Conservation (phyloP, 2,329 filamentous ascomycete species). For the Sphaerostilbella broomeana region DNA sequence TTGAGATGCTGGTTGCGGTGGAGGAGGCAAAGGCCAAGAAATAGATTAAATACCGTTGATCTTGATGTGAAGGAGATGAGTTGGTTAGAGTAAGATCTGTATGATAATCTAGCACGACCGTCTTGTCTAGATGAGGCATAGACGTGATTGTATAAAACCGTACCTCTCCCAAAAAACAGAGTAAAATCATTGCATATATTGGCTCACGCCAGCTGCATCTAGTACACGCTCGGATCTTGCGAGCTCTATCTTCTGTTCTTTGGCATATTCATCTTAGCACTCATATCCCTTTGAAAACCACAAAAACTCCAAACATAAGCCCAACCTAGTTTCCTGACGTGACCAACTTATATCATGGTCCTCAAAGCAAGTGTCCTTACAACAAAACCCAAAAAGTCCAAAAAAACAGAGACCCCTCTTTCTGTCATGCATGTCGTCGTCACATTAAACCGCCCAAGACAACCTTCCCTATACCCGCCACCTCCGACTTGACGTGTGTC, state of each 20-base stretch:
- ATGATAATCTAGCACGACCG: constrained; percentile 1
- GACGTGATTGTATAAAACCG: constrained; percentile 6
- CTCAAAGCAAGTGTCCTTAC: too few species aligned
- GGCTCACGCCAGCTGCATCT: neutral
- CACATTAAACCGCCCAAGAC: constrained; percentile 80
- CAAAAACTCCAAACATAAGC: neutral
- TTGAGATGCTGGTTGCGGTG: constrained; percentile 63
- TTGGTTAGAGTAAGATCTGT: neutral
- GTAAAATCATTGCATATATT: neutral
- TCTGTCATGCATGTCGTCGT: too few species aligned
- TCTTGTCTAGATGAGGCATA: constrained; percentile 1
- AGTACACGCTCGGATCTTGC: too few species aligned
- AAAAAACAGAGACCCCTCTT: too few species aligned
- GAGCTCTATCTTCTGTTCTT: too few species aligned
- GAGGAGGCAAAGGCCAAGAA: constrained; percentile 37
- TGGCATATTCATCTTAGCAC: too few species aligned
- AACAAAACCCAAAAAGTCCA: too few species aligned
- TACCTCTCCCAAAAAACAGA: neutral
- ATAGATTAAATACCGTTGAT: constrained; percentile 7
- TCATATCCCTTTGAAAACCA: too few species aligned
- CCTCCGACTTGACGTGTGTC: constrained; percentile 67
- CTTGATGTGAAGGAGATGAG: neutral
- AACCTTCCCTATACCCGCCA: constrained; percentile 79
- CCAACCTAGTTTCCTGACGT: too few species aligned
- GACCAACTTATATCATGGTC: too few species aligned